Conservation (phyloP, 805 yeast genomes). For the Zygosaccharomyces gambellarensis region DNA sequence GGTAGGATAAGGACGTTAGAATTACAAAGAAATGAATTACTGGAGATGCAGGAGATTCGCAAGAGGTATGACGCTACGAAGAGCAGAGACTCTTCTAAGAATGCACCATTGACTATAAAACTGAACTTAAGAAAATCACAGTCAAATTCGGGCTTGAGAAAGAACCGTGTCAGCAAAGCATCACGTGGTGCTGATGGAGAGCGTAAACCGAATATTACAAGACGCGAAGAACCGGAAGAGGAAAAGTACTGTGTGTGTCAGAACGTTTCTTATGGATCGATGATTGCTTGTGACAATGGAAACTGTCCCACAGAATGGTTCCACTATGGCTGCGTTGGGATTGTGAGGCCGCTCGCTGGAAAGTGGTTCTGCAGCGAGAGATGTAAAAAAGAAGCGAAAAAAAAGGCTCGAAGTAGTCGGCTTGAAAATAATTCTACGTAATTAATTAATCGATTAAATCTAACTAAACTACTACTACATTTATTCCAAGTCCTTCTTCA, state of each 20-base stretch:
- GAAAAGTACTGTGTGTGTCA: slow-evolving; percentile 45
- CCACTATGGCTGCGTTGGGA: slow-evolving; percentile 72
- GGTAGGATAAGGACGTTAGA: slow-evolving; percentile 10
- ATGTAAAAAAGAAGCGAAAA: slow-evolving; percentile 14
- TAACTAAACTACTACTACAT: background rate
- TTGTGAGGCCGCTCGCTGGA: slow-evolving; percentile 54
- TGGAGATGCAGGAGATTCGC: slow-evolving; percentile 9
- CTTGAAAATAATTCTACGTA: slow-evolving; percentile 3
- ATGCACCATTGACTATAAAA: slow-evolving; percentile 11
- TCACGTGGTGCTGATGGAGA: background rate
- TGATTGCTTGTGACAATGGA: slow-evolving; percentile 87
- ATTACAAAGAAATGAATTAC: slow-evolving; percentile 9
- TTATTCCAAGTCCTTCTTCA: slow-evolving; percentile 87
- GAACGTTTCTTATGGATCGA: slow-evolving; percentile 54
- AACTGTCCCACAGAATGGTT: slow-evolving; percentile 75
- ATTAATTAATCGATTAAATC: background rate
- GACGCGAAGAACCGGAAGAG: slow-evolving; percentile 16
- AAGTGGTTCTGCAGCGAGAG: slow-evolving; percentile 70
- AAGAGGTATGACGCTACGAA: slow-evolving; percentile 6
- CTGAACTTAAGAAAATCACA: slow-evolving; percentile 8
- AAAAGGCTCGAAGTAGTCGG: background rate
- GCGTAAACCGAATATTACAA: background rate
- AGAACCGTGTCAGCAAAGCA: slow-evolving; percentile 1
- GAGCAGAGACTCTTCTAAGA: slow-evolving; percentile 13
- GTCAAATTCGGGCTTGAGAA: background rate